These are phyloP conservation scores for Carpinus viminea DNA, from an alignment of 306 rosid genomes.

Conservation along the genomic window DNA sequence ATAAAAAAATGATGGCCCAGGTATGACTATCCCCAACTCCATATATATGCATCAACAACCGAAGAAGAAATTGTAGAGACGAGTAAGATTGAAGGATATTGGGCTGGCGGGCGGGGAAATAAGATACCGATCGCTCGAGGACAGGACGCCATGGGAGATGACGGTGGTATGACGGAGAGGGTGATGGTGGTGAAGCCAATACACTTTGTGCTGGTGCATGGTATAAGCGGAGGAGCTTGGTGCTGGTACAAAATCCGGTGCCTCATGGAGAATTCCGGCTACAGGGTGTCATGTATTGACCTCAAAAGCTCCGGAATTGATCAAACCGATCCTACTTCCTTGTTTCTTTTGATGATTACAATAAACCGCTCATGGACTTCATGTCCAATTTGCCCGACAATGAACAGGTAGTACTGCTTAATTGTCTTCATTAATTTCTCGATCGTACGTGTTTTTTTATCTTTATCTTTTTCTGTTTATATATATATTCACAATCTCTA, in stretches of 20 bases:
- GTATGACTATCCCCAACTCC: slow-evolving; percentile 27
- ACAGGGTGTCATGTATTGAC: slow-evolving; percentile 73
- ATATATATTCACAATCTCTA: neutral
- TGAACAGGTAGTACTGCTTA: slow-evolving; percentile 55
- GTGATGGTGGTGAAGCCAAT: slow-evolving; percentile 27
- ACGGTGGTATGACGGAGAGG: slow-evolving; percentile 13
- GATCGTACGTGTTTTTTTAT: neutral
- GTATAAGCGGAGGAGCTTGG: slow-evolving; percentile 84
- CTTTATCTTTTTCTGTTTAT: too few species aligned
- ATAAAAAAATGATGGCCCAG: slow-evolving; percentile 20
- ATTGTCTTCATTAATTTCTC: neutral
- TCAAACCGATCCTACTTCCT: slow-evolving; percentile 63
- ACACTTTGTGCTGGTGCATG: slow-evolving; percentile 93
- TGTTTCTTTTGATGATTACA: slow-evolving; percentile 73
- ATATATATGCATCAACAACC: slow-evolving; percentile 7
- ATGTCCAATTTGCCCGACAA: slow-evolving; percentile 60
- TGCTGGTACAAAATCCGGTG: slow-evolving; percentile 94
- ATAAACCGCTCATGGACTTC: slow-evolving; percentile 75
- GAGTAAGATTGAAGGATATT: slow-evolving; percentile 1
- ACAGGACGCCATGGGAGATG: slow-evolving; percentile 39
- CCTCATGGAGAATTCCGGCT: slow-evolving; percentile 91
- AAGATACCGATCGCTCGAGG: neutral
- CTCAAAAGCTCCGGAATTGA: slow-evolving; percentile 81
- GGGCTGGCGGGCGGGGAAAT: neutral
- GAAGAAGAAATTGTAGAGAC: slow-evolving; percentile 21